Conservation (phyloP, 345 rosid genomes). For the Lepidium aucheri region DNA sequence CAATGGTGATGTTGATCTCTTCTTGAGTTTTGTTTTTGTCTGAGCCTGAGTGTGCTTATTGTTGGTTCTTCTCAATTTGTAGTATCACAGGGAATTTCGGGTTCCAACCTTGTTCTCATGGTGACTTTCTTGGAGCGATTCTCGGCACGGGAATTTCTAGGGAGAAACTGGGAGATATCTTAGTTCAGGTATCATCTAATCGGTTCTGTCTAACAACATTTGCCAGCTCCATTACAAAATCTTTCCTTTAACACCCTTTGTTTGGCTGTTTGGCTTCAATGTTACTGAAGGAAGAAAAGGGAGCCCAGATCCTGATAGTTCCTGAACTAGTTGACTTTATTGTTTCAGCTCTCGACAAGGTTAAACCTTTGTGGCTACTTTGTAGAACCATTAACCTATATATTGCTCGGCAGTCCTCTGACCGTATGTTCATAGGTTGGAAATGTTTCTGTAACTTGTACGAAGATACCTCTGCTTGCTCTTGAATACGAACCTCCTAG, state of each 20-base stretch:
- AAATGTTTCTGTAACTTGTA: conserved; percentile 73
- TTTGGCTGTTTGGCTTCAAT: background rate
- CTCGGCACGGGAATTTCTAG: conserved; percentile 85
- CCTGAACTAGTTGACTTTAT: conserved; percentile 85
- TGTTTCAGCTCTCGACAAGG: conserved; percentile 74
- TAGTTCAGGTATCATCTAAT: conserved; percentile 59
- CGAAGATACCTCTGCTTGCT: conserved; percentile 69
- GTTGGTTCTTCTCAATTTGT: conserved; percentile 4
- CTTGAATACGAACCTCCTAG: conserved; percentile 86
- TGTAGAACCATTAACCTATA: background rate
- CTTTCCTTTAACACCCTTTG: background rate
- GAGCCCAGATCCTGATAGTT: conserved; percentile 79
- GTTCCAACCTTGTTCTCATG: conserved; percentile 77
- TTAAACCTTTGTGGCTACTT: background rate
- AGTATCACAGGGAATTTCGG: conserved; percentile 77
- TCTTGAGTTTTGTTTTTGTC: background rate
- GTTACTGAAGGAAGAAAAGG: conserved; percentile 61
- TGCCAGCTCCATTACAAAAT: background rate
- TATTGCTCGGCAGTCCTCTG: background rate
- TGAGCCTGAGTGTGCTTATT: background rate
- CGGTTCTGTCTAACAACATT: background rate
- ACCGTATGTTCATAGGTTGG: conserved; percentile 48
- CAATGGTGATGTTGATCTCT: background rate
- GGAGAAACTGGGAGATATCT: conserved; percentile 85
- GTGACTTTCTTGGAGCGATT: conserved; percentile 91